phyloP scores from a whole-genome alignment of 257 asterid genomes.

The Solanum rostratum region DNA sequence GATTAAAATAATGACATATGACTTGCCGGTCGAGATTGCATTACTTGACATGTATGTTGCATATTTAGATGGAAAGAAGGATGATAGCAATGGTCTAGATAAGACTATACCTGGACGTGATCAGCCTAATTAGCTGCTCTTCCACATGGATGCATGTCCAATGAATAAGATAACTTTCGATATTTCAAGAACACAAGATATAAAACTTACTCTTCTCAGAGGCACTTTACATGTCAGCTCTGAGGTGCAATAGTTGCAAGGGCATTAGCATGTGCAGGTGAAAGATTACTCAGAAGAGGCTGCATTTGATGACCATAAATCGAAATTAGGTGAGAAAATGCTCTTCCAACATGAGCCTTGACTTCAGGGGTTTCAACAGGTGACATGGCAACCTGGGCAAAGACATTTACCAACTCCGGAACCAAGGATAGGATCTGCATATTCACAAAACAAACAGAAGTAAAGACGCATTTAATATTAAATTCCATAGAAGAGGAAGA shows the following conservation, averaged over 20 bases:
- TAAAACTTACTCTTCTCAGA: not conserved
- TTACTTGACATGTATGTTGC: not conserved
- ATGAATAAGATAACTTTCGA: not conserved
- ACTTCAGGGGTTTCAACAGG: slow-evolving; percentile 79
- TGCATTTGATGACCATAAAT: slow-evolving; percentile 87
- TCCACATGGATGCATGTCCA: slow-evolving; percentile 1
- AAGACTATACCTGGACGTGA: not conserved
- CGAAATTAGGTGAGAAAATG: slow-evolving; percentile 82
- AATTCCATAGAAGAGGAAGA: not conserved
- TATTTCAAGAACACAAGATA: not conserved
- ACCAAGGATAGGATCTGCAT: slow-evolving; percentile 65
- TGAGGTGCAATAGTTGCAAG: slow-evolving; percentile 77
- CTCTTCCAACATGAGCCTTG: slow-evolving; percentile 73
- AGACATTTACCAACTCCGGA: slow-evolving; percentile 79
- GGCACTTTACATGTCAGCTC: slow-evolving; percentile 32
- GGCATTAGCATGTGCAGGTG: slow-evolving; percentile 83
- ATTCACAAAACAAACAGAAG: not conserved
- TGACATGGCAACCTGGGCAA: slow-evolving; percentile 79
- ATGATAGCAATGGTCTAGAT: not conserved
- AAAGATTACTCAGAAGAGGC: slow-evolving; percentile 74
- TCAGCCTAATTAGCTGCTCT: slow-evolving; percentile 5
- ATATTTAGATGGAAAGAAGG: not conserved
- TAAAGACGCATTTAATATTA: not conserved
- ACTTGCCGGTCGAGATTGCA: not conserved
- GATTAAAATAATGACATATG: not conserved